Evolutionary conservation across 2,329 filamentous ascomycete species (phyloP).

Genomic region (Fragosphaeria purpurea): DNA sequence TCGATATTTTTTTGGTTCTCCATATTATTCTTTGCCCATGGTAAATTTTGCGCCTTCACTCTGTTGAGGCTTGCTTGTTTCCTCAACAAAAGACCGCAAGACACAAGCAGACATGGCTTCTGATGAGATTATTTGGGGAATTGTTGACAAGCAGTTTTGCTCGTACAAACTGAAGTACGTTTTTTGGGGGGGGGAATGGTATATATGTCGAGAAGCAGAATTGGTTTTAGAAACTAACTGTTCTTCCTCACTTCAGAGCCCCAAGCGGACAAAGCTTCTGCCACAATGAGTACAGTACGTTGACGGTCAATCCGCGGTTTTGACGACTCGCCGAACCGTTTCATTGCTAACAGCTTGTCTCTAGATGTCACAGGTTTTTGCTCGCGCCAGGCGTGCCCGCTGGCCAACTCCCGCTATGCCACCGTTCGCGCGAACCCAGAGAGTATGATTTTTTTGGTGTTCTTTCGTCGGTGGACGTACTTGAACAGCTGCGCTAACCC

Average conservation of each 20-base stretch:
- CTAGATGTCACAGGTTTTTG: slow-evolving; percentile 29
- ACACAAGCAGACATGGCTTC: slow-evolving; percentile 55
- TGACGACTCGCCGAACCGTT: no score
- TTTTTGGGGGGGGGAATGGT: background rate
- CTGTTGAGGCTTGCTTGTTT: background rate
- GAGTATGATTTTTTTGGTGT: slow-evolving; percentile 10
- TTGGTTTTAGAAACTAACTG: slow-evolving; percentile 87
- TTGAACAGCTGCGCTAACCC: background rate
- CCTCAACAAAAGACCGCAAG: background rate
- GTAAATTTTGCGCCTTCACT: background rate
- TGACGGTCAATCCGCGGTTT: background rate
- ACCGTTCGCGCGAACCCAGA: slow-evolving; percentile 73
- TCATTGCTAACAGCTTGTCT: background rate
- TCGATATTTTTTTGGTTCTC: no score
- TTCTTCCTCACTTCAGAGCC: slow-evolving; percentile 16
- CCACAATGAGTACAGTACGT: slow-evolving; percentile 75
- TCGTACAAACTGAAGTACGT: slow-evolving; percentile 84
- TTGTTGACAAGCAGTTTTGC: slow-evolving; percentile 93
- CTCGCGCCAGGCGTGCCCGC: slow-evolving; percentile 68
- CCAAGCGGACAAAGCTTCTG: slow-evolving; percentile 89
- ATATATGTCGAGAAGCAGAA: slow-evolving; percentile 74
- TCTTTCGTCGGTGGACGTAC: background rate
- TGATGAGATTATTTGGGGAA: slow-evolving; percentile 95
- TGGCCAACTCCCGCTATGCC: slow-evolving; percentile 87
- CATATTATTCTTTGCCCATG: background rate